Percentiles rank a stretch among this genome's conserved stretches.
Evolutionary conservation across 768 basidiomycete genomes (phyloP).

Genomic region (Leccinum boreale): DNA sequence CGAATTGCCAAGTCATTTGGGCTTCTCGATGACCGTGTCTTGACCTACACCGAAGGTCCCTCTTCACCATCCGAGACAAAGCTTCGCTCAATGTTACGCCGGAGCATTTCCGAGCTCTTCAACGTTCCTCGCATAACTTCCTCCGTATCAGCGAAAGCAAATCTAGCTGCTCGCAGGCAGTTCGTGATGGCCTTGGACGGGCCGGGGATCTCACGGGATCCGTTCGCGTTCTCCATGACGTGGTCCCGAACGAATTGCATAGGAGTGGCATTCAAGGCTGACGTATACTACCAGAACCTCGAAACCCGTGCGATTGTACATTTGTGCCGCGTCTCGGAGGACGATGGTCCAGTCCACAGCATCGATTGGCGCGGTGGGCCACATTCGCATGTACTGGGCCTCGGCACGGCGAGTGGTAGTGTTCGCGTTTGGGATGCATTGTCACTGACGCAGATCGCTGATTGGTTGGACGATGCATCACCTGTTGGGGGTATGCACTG

Average conservation of each 20-base stretch:
- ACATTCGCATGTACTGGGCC: slow-evolving; percentile 43
- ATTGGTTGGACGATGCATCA: slow-evolving; percentile 35
- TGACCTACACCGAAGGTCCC: slow-evolving; percentile 47
- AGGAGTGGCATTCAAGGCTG: slow-evolving; percentile 56
- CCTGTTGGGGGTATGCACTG: slow-evolving; percentile 42
- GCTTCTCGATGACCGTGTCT: slow-evolving; percentile 51
- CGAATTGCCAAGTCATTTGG: slow-evolving; percentile 64
- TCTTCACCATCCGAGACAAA: slow-evolving; percentile 35
- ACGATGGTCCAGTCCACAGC: slow-evolving; percentile 39
- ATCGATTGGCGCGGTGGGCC: slow-evolving; percentile 50
- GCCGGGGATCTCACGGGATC: slow-evolving; percentile 54
- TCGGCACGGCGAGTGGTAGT: slow-evolving; percentile 48
- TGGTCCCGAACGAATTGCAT: slow-evolving; percentile 62
- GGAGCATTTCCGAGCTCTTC: slow-evolving; percentile 52
- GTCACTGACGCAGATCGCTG: slow-evolving; percentile 22
- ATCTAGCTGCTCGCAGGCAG: slow-evolving; percentile 51
- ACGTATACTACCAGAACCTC: slow-evolving; percentile 63
- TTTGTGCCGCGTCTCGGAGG: slow-evolving; percentile 40
- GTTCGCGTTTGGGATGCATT: slow-evolving; percentile 56
- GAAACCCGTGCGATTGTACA: slow-evolving; percentile 51
- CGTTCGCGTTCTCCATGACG: slow-evolving; percentile 54
- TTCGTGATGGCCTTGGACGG: slow-evolving; percentile 61
- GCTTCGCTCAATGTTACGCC: slow-evolving; percentile 47
- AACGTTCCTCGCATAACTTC: slow-evolving; percentile 27
- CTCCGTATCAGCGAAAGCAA: slow-evolving; percentile 53